Evolutionary conservation across 192 early-diverging fungal genomes (phyloP).

Genomic region (Kickxella alabastrina): DNA sequence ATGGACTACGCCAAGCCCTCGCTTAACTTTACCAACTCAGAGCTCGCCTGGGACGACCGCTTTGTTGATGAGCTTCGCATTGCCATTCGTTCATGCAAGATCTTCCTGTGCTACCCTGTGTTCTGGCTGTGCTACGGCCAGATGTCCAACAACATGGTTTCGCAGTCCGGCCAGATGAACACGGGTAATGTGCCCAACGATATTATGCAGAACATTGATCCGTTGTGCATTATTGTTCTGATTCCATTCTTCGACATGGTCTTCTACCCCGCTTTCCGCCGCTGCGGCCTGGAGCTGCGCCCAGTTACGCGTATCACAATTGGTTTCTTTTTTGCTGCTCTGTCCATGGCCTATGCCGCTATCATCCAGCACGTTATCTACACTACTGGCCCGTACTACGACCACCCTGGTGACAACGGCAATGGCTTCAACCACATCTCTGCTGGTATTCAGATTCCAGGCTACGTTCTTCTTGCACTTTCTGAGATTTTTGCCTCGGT

Average conservation of each 20-base stretch:
- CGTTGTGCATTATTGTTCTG: constrained; percentile 55
- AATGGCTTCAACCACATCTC: constrained; percentile 55
- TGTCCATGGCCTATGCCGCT: constrained; percentile 60
- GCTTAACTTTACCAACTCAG: constrained; percentile 2
- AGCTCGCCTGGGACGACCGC: constrained; percentile 62
- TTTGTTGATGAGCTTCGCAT: constrained; percentile 67
- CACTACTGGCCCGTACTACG: constrained; percentile 46
- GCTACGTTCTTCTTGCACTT: constrained; percentile 56
- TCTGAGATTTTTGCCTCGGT: constrained; percentile 62
- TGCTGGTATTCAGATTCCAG: constrained; percentile 56
- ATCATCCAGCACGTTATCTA: constrained; percentile 60
- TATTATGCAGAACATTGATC: constrained; percentile 61
- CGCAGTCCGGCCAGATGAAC: constrained; percentile 62
- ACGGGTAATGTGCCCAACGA: constrained; percentile 56
- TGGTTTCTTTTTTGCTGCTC: constrained; percentile 54
- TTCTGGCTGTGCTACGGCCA: constrained; percentile 72
- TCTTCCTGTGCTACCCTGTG: constrained; percentile 69
- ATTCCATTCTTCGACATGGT: constrained; percentile 56
- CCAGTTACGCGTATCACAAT: constrained; percentile 57
- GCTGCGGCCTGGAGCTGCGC: constrained; percentile 51
- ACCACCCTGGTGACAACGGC: constrained; percentile 32
- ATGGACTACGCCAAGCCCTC: constrained; percentile 64
- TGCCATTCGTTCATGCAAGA: constrained; percentile 59
- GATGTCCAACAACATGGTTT: constrained; percentile 63
- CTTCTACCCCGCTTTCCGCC: constrained; percentile 57